Evolutionary conservation across 116 monocot species (phyloP), one percentile per base, ranked within the genome.

Genomic region (Dioscorea cayenensis): DNA sequence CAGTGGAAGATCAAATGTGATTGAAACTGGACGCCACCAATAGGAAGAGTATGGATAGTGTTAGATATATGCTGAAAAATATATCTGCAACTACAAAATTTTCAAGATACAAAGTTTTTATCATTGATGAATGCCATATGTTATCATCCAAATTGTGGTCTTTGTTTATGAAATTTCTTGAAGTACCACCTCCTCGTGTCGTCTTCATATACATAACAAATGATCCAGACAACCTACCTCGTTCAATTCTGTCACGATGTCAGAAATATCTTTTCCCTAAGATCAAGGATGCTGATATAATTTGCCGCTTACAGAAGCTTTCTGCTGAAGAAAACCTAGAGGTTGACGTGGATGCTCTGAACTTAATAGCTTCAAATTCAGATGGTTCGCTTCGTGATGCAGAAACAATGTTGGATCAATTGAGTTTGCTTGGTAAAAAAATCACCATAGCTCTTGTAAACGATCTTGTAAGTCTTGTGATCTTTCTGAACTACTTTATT

Each of bases 361-460:
- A 79, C 73, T 76, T 88, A 51, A 87, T 96, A 66, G 84, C 96
- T 72, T 48, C 73, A 90, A 92, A 86, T 71, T 90, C 88, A 35
- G 84, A 92, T 76, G 96, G 96, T 65, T 96, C 96, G 67, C 81
- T 92, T 52, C 72, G 81, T 51, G 92, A 96, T 82, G 96, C 92
- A 63, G 92, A 90, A 79, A 90, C 79, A 50, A 88, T 92, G 78
- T 69, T 96, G 58, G 86, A 92, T 17, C 90, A 92, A 72, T 60
- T 92, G 59, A 82, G 88, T 75, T 84, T 90, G 58, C 71, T 92
- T 36, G 90, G 96, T n/a, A 87, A 81, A 73, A 86, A 66, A 74
- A 90, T 92, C 20, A 87, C 92, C 0, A 59, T 76, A 64, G 77
- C 90, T 49, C 87, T 84, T 76, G 90, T 92, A 25, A 87, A 88